Evolutionary conservation across 2,329 filamentous ascomycete genomes (phyloP), one percentile per base, ranked within the genome.

Genomic region (Diaporthe sp.): DNA sequence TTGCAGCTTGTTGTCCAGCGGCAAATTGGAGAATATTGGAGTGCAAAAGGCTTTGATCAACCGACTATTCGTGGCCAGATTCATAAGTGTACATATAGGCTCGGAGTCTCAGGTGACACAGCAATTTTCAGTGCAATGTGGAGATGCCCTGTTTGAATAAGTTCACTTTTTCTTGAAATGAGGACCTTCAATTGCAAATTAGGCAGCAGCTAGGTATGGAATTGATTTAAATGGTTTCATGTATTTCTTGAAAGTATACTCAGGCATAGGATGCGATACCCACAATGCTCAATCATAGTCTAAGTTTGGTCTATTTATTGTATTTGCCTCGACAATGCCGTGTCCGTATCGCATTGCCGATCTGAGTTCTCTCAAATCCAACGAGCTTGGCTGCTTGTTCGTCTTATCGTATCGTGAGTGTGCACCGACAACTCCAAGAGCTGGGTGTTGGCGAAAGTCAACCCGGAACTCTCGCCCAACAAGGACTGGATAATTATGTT

Each of bases 31-130:
- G 44, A 12, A 15, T 19, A 4, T 5, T 5, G 46, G n/a, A 22
- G 49, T 7, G 8, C 4, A 3, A 12, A 3, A 7, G 1, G 25
- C 31, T 51, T 17, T 7, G 4, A 10, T 42, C n/a, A 19, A 42
- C 17, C 19, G 8, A 2, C 3, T 3, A 39, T 9, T 58, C 3
- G 0, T 5, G 7, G 28, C 31, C 13, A 15, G 2, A 5, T n/a
- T 5, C 3, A 4, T 19, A 37, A 10, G 25, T 31, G 5, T 19
- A 9, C 3, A 4, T 19, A 31, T 8, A 55, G 25, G 8, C 53
- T 19, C 22, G 25, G 22, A n/a, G 4, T 51, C 49, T 51, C 22
- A 51, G 49, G 13, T 22, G 44, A 19, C 7, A 22, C 1, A 8
- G 7, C 12, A 13, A 12, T 13, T 51, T 9, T 15, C 9, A 51